Base-by-base conservation (phyloP, 169 alveolate genomes). In the Plasmodium fragile region DNA sequence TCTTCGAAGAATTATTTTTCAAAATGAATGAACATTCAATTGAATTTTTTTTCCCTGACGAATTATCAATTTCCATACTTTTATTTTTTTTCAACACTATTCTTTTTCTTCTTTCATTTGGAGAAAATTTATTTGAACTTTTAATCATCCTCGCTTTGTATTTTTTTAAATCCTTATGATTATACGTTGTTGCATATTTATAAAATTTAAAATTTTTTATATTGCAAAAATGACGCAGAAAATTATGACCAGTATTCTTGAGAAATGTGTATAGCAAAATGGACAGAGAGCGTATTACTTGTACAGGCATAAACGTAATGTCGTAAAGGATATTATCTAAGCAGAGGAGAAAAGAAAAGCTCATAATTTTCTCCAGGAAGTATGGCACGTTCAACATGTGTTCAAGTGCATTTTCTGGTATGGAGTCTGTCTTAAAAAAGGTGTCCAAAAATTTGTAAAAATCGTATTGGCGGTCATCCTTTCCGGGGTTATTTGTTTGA, bases 281-380 rank as follows among this genome's bases (percentile, higher is more conserved):
- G 22, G n/a, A 89, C 6, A 89, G 30, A 4, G 94, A 89, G 45
- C 94, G 25, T 4, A 78, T 65, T 5, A 77, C 89, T 94, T 96
- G 97, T 28, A 96, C 65, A 28, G 97, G 97, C 96, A 95, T 93
- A 49, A 96, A 83, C 1, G 97, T 96, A 59, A 96, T 43, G 53
- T 96, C 97, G 73, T 95, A 96, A 10, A 96, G 55, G 77, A 94
- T 71, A 41, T 96, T 84, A 75, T 96, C 97, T 45, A 96, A n/a
- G 85, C 97, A 96, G 28, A 93, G 75, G 16, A 92, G 32, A 18
- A 96, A 83, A 4, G 97, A 94, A 45, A 92, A 91, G 49, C 83
- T 91, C 95, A 96, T 95, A 1, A 96, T 41, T 83, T 92, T 83
- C 80, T 96, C 97, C 55, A 95, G 81, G 75, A 79, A 92, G 41